A percentile compares a stretch with the other conserved stretches of the same genome.
phyloP scores from a whole-genome alignment of 176 grass and related monocot species.

The Poa annua region DNA sequence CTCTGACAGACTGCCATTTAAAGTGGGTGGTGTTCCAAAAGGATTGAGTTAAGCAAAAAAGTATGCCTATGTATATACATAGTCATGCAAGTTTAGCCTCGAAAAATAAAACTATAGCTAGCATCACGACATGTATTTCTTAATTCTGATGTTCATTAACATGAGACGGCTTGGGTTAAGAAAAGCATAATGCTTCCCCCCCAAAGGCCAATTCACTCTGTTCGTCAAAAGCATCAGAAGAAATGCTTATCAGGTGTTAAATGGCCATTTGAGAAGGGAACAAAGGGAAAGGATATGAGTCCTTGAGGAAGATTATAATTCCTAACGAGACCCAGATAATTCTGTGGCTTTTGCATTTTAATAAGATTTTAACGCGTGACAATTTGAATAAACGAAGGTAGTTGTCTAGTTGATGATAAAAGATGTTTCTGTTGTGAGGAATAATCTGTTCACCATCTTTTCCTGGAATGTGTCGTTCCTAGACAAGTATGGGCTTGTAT shows the following conservation, averaged over 20 bases:
- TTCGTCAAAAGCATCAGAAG: background rate
- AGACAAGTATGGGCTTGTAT: too few relatives aligned
- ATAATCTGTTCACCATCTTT: too few relatives aligned
- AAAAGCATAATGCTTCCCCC: background rate
- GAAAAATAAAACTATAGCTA: background rate
- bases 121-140: background rate
- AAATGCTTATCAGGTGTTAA: background rate
- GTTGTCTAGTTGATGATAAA: too few relatives aligned
- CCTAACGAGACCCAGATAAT: too few relatives aligned
- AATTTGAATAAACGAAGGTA: too few relatives aligned
- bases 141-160: background rate
- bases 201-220: background rate
- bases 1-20: background rate
- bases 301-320: too few relatives aligned
- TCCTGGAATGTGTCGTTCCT: too few relatives aligned
- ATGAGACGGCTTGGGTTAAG: background rate
- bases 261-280: background rate
- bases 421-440: too few relatives aligned
- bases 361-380: too few relatives aligned
- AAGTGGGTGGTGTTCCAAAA: background rate
- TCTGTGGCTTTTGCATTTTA: too few relatives aligned
- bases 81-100: background rate
- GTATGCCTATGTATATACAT: background rate
- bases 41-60: background rate
- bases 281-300: background rate